Conservation (phyloP, 768 basidiomycete genomes). For the Pholiota conissans region DNA sequence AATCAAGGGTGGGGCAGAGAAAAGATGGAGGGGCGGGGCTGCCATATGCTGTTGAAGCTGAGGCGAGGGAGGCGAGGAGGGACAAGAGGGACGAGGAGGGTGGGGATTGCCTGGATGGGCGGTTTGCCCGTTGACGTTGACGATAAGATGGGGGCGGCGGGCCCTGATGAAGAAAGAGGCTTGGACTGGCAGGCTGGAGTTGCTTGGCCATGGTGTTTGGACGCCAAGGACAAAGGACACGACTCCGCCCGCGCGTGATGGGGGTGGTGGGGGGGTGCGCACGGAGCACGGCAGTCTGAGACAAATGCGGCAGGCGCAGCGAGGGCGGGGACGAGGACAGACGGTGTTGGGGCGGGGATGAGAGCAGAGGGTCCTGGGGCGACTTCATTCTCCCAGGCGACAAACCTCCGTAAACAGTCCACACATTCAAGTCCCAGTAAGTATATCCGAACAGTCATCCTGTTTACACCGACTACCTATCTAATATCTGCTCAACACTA, state of each 20-base stretch:
- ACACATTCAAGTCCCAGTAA: slow-evolving; percentile 5
- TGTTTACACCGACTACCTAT: slow-evolving; percentile 11
- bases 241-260: slow-evolving; percentile 8
- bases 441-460: slow-evolving; percentile 29
- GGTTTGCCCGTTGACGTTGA: slow-evolving; percentile 23
- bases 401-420: slow-evolving; percentile 16
- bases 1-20: slow-evolving; percentile 53
- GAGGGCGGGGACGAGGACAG: slow-evolving; percentile 14
- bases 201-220: slow-evolving; percentile 55
- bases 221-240: slow-evolving; percentile 38
- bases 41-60: slow-evolving; percentile 44
- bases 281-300: neutral
- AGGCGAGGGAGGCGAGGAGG: slow-evolving; percentile 55
- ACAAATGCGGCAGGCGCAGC: neutral
- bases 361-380: slow-evolving; percentile 17
- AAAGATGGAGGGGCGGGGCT: slow-evolving; percentile 59
- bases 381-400: slow-evolving; percentile 22
- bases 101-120: slow-evolving; percentile 15
- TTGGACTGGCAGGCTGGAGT: slow-evolving; percentile 27
- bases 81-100: slow-evolving; percentile 57
- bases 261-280: slow-evolving; percentile 14
- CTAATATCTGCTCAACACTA: too few species aligned
- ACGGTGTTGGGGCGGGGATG: slow-evolving; percentile 12
- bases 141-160: slow-evolving; percentile 6
- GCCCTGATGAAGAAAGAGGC: slow-evolving; percentile 10